phyloP scores from a whole-genome alignment of 495 filamentous ascomycete species.

The Oleoguttula mirabilis region DNA sequence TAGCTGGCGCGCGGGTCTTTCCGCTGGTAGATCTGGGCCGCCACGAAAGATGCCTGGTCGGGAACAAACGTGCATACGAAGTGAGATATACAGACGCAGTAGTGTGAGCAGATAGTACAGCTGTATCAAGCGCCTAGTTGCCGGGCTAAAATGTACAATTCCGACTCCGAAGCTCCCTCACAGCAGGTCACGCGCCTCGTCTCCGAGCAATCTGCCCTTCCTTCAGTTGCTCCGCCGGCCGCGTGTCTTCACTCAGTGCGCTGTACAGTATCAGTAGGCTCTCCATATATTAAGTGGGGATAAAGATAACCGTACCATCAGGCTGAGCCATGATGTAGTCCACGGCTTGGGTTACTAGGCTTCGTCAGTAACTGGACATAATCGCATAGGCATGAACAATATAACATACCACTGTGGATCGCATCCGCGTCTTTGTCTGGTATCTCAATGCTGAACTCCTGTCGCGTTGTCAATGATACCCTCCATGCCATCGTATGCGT shows the following conservation, averaged over 20 bases:
- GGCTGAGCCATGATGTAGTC: constrained; percentile 92
- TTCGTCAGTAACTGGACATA: constrained; percentile 19
- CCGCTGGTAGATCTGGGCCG: too few relatives aligned
- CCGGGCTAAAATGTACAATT: constrained; percentile 12
- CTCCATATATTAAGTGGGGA: not conserved
- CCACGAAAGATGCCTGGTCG: too few relatives aligned
- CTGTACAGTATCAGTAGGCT: constrained; percentile 21
- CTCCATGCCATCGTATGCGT: constrained; percentile 11
- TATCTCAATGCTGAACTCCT: constrained; percentile 99
- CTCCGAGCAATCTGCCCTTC: too few relatives aligned
- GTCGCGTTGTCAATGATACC: constrained; percentile 26
- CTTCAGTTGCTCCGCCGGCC: too few relatives aligned
- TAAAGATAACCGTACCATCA: constrained; percentile 50
- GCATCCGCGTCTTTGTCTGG: constrained; percentile 97
- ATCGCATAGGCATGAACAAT: not conserved
- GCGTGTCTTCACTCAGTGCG: constrained; percentile 27
- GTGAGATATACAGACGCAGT: too few relatives aligned
- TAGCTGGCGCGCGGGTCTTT: too few relatives aligned
- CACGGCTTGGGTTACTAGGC: constrained; percentile 82
- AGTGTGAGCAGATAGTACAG: constrained; percentile 21
- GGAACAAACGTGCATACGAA: too few relatives aligned
- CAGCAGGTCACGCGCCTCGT: too few relatives aligned
- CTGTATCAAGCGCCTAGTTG: constrained; percentile 7
- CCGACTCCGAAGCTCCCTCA: constrained; percentile 2
- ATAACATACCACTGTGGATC: constrained; percentile 82